Evolutionary conservation across 306 rosid species (phyloP).

Genomic region (Vigna angularis): DNA sequence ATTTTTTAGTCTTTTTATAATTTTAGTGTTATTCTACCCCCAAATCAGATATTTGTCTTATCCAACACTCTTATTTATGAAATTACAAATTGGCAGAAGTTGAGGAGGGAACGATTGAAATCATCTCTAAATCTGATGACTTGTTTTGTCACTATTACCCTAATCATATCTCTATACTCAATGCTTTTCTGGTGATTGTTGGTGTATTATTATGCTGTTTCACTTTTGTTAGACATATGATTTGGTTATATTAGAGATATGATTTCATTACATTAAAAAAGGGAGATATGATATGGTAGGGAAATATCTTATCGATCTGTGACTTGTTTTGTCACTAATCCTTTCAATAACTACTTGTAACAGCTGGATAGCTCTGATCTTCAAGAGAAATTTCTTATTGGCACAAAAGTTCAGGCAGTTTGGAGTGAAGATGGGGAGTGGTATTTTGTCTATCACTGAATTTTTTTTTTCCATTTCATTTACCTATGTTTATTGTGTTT

Average conservation of each 20-base stretch:
- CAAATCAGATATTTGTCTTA: no score
- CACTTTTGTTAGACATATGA: constrained; percentile 8
- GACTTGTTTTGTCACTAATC: no score
- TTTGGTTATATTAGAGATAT: no score
- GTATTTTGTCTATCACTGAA: constrained; percentile 49
- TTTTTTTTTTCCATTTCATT: constrained; percentile 35
- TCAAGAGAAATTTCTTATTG: constrained; percentile 66
- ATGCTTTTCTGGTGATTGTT: constrained; percentile 2
- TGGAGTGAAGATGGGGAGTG: constrained; percentile 99
- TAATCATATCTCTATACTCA: neutral
- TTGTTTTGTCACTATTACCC: neutral
- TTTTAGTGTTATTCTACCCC: no score
- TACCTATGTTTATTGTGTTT: constrained; percentile 33
- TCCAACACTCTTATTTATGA: constrained; percentile 1
- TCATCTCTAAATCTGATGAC: constrained; percentile 35
- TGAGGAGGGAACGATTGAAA: constrained; percentile 24
- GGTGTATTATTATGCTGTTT: neutral
- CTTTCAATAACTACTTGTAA: constrained; percentile 30
- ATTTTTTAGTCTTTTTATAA: no score
- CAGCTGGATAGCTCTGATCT: constrained; percentile 62
- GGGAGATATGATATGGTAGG: no score
- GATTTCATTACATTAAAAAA: no score
- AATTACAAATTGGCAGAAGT: constrained; percentile 14
- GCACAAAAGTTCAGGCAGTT: constrained; percentile 88
- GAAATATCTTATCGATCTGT: no score